Evolutionary conservation across 169 alveolate genomes (phyloP).

Genomic region (Plasmodium berghei): DNA sequence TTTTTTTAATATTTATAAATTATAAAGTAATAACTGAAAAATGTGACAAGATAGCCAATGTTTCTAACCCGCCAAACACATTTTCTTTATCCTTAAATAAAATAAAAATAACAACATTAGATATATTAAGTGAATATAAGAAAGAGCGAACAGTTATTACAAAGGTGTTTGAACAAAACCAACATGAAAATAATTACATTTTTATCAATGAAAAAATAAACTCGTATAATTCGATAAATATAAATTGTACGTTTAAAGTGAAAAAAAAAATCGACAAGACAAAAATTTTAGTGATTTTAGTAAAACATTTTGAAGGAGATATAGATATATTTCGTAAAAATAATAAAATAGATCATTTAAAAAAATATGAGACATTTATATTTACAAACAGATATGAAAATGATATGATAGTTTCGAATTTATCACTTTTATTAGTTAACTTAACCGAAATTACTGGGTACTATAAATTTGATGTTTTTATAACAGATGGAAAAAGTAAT

Average conservation of each 20-base stretch:
- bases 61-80: no score
- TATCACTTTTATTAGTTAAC: constrained; percentile 46
- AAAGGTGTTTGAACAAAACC: not conserved
- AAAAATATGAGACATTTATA: constrained; percentile 49
- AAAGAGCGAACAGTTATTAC: constrained; percentile 8
- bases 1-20: not conserved
- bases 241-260: constrained; percentile 21
- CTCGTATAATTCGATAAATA: constrained; percentile 15
- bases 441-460: constrained; percentile 30
- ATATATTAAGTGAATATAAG: not conserved
- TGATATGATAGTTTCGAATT: constrained; percentile 22
- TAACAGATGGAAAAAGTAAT: constrained; percentile 38
- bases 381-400: constrained; percentile 32
- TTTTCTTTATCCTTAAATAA: constrained; percentile 21
- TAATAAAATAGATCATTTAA: constrained; percentile 17
- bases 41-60: not conserved
- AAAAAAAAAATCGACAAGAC: constrained; percentile 9
- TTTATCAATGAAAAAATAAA: not conserved
- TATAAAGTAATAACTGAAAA: not conserved
- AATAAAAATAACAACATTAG: constrained; percentile 11
- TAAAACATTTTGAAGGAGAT: constrained; percentile 20
- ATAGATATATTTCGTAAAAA: not conserved
- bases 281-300: constrained; percentile 15
- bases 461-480: constrained; percentile 31
- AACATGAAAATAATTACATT: constrained; percentile 14